Base-by-base conservation (phyloP, 352 stramenopile species). In the Phytophthora ohioensis region DNA sequence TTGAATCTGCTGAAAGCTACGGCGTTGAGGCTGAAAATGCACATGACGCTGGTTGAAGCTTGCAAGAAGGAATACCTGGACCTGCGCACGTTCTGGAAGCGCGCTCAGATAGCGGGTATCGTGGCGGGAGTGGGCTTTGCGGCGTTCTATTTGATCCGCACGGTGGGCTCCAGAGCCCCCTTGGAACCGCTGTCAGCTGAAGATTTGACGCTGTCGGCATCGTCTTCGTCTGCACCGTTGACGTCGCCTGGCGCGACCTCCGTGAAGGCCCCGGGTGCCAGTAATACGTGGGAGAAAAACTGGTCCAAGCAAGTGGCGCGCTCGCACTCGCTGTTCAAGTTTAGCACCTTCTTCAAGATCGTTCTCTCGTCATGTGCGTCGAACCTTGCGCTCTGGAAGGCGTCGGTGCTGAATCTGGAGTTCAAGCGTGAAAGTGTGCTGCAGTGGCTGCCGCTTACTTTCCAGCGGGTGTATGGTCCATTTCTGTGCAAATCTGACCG, bases 1-100 rank as follows among this genome's bases (percentile, higher is more conserved):
- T 70, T 96, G 47, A 95, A 91, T 57, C 57, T 93, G 43, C 79
- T 96, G 57, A 94, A 93, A 69, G 73, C 75, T n/a, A 93, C 88
- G n/a, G 81, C 79, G 8, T 83, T 86, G 27, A 82, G 85, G 0
- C 75, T 96, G 32, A 94, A 96, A 69, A 94, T 96, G 89, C 89
- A 96, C 66, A 77, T 88, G 54, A 94, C 78, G 54, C 69, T 96
- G 10, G 69, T 96, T 5, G 80, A 94, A 46, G 85, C 84, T 3
- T 94, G 86, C 57, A 87, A 87, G 59, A 78, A 92, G 51, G 89
- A 96, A 67, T 94, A 94, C 49, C 41, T 87, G 17, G 84, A 93
- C 62, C 48, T 91, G 9, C 76, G 84, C 32, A 87, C 73, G 3
- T 91, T 94, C 45, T 94, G 87, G 85, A 88, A 90, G 45, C 84